Base-by-base conservation (phyloP, 495 filamentous ascomycete genomes). In the Penicillium riverlandense region DNA sequence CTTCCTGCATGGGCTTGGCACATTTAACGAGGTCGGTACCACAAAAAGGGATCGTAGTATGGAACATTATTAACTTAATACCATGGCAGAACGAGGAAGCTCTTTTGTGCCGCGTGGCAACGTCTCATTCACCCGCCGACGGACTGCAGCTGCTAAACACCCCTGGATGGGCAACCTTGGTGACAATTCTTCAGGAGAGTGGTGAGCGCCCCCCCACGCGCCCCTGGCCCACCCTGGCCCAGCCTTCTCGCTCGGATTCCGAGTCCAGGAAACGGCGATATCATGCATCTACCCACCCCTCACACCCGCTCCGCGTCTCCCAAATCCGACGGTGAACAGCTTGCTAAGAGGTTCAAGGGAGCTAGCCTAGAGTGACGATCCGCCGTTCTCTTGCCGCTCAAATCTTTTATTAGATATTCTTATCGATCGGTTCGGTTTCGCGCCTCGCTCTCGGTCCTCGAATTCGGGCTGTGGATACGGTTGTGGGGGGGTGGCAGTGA, bases 301-400 rank as follows among this genome's bases (percentile, higher is more conserved):
- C 54, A 44, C 57, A n/a, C 54, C 61, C 59, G 60, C 54, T 53
- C 62, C 52, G 54, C 55, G 45, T 71, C 70, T 66, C 63, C 68
- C 53, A 68, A 61, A 47, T 65, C 59, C 47, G 72, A 70, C 61
- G 66, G 70, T 67, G 86, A 86, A 77, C 83, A 83, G 59, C 85
- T 96, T 88, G 82, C 90, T 96, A 96, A 96, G 83, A 84, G 88
- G 77, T 85, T 96, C 76, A 90, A 90, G 84, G 86, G 86, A 79
- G 81, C 95, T 89, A 96, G 88, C 80, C 76, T 96, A 80, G 90
- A 73, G 59, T 81, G 67, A 70, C 53, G 49, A 38, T 42, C 42
- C 48, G 35, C 38, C 48, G 45, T 29, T 45, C 43, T 41, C 12
- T 14, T 44, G 30, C 46, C 47, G 14, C 34, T 41, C 45, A 39